Evolutionary conservation across 441 rosid species (phyloP), one percentile per base, ranked within the genome.

Genomic region (Cnidoscolus chayamansa): DNA sequence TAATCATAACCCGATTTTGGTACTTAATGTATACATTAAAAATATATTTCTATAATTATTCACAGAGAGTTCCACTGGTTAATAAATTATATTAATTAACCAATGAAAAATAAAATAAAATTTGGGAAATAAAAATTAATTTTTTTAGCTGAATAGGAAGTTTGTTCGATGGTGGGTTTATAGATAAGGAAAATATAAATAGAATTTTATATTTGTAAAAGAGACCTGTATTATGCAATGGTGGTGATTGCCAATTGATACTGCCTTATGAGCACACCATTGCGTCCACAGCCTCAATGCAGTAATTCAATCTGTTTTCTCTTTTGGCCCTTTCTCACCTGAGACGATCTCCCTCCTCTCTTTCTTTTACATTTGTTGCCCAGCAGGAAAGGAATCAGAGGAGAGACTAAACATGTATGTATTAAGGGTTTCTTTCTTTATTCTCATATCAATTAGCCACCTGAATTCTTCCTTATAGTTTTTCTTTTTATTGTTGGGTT

Each of bases 371-470:
- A 68, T 67, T 72, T 56, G 76, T 57, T 32, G 73, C 72, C 65
- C 17, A 62, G 65, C 59, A 63, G 25, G 51, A 30, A 58, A 43
- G 10, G 49, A 20, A 32, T 55, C 35, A 49, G 63, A 66, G 48
- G 71, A 48, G 70, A 71, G 75, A 48, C 17, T 70, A 58, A 47
- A 74, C 71, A 69, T 47, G 37, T 60, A 49, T 73, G 72, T 37
- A 50, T 71, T 68, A 75, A 82, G 86, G 89, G 86, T 75, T 84
- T 82, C 75, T 77, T 66, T 73, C 57, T 65, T 40, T 49, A 60
- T 74, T 62, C 54, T 37, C 54, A 25, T 55, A 15, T 40, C 45
- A 3, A 70, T 60, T 73, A 64, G 64, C 31, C 72, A 37, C 76
- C 80, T 67, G 74, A 81, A 83, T 82, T 75, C 49, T 83, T 78